A percentile compares a stretch with the other conserved stretches of the same genome.
phyloP scores from a whole-genome alignment of 768 basidiomycete species.

The Dioszegia aurantiaca region DNA sequence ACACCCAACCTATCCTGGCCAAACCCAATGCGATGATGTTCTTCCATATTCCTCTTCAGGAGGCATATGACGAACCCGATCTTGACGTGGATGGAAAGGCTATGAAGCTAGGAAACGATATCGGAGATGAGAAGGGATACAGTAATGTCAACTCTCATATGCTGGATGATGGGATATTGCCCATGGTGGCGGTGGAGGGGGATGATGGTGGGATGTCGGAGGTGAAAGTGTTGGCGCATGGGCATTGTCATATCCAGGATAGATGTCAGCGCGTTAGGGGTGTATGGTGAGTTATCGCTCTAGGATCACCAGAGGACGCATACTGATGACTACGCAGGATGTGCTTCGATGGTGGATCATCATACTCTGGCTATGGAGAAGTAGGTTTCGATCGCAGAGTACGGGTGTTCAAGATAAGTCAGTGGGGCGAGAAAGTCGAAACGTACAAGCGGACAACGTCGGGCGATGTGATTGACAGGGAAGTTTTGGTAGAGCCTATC shows the following conservation, averaged over 20 bases:
- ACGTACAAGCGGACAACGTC: conserved; percentile 68
- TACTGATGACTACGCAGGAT: conserved; percentile 28
- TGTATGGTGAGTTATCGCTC: conserved; percentile 85
- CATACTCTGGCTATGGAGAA: conserved; percentile 49
- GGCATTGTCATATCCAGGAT: conserved; percentile 86
- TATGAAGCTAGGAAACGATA: conserved; percentile 6
- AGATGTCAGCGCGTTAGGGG: conserved; percentile 80
- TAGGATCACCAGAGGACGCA: conserved; percentile 40
- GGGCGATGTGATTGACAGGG: conserved; percentile 42
- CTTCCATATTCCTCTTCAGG: conserved; percentile 91
- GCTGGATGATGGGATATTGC: conserved; percentile 74
- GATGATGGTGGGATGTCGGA: conserved; percentile 56
- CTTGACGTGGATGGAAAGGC: conserved; percentile 20
- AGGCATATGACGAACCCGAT: conserved; percentile 72
- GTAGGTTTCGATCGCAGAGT: conserved; percentile 83
- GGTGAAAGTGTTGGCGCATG: conserved; percentile 84
- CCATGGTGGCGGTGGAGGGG: conserved; percentile 69
- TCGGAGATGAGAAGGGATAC: conserved; percentile 20
- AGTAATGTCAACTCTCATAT: conserved; percentile 66
- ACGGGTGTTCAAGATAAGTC: conserved; percentile 78
- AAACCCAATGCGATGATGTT: conserved; percentile 97
- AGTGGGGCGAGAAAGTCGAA: conserved; percentile 85
- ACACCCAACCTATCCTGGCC: conserved; percentile 61
- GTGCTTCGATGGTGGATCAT: conserved; percentile 43
- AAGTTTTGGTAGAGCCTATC: conserved; percentile 43